Evolutionary conservation across 2,329 filamentous ascomycete species (phyloP).

Genomic region (Tolypocladium capitatum): DNA sequence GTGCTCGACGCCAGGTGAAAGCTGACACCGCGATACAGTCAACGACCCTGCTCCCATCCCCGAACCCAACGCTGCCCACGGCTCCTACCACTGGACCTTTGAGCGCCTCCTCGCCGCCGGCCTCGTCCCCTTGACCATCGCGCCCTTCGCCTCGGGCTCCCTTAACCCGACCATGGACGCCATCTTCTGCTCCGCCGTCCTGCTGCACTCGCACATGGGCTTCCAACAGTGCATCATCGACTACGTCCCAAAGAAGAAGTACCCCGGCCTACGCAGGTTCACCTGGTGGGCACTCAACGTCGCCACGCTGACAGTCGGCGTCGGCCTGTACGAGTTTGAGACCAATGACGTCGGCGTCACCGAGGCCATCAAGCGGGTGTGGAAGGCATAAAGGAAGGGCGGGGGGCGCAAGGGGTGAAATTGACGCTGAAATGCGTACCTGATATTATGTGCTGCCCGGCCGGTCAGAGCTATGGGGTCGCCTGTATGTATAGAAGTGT

Average conservation of each 20-base stretch:
- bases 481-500: conserved; percentile 11
- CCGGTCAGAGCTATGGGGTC: not conserved
- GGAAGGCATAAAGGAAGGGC: conserved; percentile 52
- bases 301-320: conserved; percentile 66
- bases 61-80: conserved; percentile 60
- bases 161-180: conserved; percentile 85
- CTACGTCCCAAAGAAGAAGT: conserved; percentile 65
- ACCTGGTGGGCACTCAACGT: conserved; percentile 68
- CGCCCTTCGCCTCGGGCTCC: conserved; percentile 83
- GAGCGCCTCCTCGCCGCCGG: conserved; percentile 73
- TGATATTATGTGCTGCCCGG: not conserved
- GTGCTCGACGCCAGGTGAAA: not conserved
- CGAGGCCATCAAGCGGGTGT: conserved; percentile 76
- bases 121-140: conserved; percentile 74
- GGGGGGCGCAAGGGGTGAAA: not conserved
- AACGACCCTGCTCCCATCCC: conserved; percentile 79
- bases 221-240: conserved; percentile 86
- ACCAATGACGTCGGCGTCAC: conserved; percentile 95
- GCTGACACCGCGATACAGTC: conserved; percentile 32
- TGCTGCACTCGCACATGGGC: conserved; percentile 91
- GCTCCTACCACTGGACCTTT: conserved; percentile 97
- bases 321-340: conserved; percentile 96
- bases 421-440: not conserved
- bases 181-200: conserved; percentile 64
- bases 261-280: conserved; percentile 53